Conservation (phyloP, 106 monocot genomes). For the Dendrobium officinale region DNA sequence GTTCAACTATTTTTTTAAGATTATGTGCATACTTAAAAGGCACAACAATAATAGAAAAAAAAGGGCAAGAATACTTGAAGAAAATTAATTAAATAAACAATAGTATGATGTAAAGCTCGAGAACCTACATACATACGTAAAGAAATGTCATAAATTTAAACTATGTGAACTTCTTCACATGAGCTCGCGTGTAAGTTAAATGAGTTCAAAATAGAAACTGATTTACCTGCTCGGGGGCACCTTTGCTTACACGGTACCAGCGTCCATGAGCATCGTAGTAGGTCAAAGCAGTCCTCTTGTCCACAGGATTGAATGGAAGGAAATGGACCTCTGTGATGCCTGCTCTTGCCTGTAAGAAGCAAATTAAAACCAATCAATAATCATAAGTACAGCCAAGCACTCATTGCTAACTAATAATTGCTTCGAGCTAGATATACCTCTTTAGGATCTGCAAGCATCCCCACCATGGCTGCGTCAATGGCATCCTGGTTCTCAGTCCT, state of each 20-base stretch:
- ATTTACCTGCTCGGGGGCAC: conserved; percentile 90
- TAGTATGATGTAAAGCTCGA: background rate
- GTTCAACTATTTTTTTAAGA: too few species aligned
- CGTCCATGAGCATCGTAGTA: conserved; percentile 69
- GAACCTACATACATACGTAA: background rate
- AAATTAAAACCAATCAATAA: background rate
- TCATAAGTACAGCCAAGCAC: background rate
- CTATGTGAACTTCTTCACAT: too few species aligned
- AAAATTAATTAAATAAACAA: background rate
- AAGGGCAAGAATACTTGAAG: background rate
- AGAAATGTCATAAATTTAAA: too few species aligned
- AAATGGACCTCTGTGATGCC: conserved; percentile 94
- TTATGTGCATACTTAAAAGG: too few species aligned
- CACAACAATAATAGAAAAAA: background rate
- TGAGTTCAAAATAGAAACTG: background rate
- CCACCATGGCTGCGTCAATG: conserved; percentile 95
- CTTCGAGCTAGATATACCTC: conserved; percentile 47
- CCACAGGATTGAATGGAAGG: conserved; percentile 93
- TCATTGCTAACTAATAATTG: conserved; percentile 1
- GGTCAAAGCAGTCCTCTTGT: conserved; percentile 92
- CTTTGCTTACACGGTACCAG: conserved; percentile 95
- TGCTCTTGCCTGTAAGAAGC: conserved; percentile 65
- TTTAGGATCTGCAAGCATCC: conserved; percentile 97
- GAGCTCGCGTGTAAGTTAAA: background rate
- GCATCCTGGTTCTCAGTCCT: conserved; percentile 95